phyloP scores from a whole-genome alignment of 2,329 filamentous ascomycete genomes.

The Phyllosticta paracitricarpa region DNA sequence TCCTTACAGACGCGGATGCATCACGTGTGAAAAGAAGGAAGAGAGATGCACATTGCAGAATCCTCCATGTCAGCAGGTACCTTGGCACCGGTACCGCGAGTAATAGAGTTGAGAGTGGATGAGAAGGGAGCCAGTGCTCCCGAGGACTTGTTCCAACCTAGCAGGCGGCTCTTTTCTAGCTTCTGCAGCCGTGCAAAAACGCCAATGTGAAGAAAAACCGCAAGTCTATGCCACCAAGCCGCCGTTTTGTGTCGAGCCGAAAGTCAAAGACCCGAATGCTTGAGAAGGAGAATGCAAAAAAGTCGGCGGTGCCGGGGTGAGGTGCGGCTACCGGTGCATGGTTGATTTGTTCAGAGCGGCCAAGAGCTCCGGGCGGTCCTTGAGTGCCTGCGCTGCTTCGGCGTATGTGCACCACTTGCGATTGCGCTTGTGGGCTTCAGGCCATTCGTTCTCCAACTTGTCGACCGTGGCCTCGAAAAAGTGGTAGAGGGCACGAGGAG shows the following conservation, averaged over 20 bases:
- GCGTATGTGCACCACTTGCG: conserved; percentile 82
- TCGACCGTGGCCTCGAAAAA: conserved; percentile 86
- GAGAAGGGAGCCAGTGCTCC: conserved; percentile 7
- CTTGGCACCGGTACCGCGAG: not conserved
- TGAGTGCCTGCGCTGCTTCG: conserved; percentile 69
- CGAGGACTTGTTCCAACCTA: conserved; percentile 1
- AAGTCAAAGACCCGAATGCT: conserved; percentile 9
- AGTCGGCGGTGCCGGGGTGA: not conserved
- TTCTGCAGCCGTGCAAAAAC: conserved; percentile 10
- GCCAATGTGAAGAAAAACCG: conserved; percentile 5
- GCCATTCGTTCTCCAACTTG: conserved; percentile 79
- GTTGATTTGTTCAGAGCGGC: conserved; percentile 79
- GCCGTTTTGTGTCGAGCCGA: conserved; percentile 9
- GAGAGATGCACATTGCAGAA: not conserved
- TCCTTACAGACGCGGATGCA: not conserved
- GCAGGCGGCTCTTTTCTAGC: conserved; percentile 11
- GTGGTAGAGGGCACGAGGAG: conserved; percentile 68
- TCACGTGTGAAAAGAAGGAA: not conserved
- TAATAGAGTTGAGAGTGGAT: conserved; percentile 3
- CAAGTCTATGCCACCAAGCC: conserved; percentile 9
- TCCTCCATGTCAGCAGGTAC: not conserved
- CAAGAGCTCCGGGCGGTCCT: conserved; percentile 72
- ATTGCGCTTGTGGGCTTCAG: conserved; percentile 83
- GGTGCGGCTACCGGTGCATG: conserved; percentile 28
- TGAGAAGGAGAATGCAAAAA: conserved; percentile 8